Base-by-base conservation (phyloP, 106 monocot species). In the Apostasia shenzhenica region DNA sequence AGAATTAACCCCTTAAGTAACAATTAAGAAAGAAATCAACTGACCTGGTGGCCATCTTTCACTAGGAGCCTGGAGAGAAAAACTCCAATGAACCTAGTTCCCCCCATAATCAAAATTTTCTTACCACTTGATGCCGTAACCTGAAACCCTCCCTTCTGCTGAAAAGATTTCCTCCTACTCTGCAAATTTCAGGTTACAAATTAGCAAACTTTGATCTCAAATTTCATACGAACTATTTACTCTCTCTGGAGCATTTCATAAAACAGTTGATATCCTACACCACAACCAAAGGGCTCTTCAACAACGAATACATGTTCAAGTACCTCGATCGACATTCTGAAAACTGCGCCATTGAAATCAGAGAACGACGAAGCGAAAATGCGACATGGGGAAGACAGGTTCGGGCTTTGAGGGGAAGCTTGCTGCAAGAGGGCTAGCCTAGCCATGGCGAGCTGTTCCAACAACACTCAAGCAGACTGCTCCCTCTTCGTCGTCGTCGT, bases 81-180 rank as follows among this genome's bases (percentile, higher is more conserved):
- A 12, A 97, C 70, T 46, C 95, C 92, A 73, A 97, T 97, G 81
- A 97, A 97, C 70, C 95, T 86, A 41, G 95, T 97, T 51, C 92
- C 95, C 8, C 95, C 95, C 95, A 97, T 97, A 13, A 97, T 71
- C 3, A 97, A 70, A n/a, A 97, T 87, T 59, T 97, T 97, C 81
- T 97, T 92, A 61, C 70, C 69, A 67, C 82, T 77, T 14, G 84
- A 84, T 62, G 93, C 86, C 12, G 57, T 75, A 10, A 87, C 82
- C 68, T 81, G 82, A 64, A 92, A 49, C 52, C 69, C 70, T 43
- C 68, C 82, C 55, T 77, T 89, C 57, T 73, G 47, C 67, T 83
- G 76, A 72, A 78, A 78, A 76, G 12, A 26, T 55, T 75, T 86
- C 76, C 82, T 88, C 61, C 70, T 82, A 10, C 67, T 82, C 92